phyloP scores from a whole-genome alignment of 1,284 basidiomycete genomes.

The Amylostereum chailletii region DNA sequence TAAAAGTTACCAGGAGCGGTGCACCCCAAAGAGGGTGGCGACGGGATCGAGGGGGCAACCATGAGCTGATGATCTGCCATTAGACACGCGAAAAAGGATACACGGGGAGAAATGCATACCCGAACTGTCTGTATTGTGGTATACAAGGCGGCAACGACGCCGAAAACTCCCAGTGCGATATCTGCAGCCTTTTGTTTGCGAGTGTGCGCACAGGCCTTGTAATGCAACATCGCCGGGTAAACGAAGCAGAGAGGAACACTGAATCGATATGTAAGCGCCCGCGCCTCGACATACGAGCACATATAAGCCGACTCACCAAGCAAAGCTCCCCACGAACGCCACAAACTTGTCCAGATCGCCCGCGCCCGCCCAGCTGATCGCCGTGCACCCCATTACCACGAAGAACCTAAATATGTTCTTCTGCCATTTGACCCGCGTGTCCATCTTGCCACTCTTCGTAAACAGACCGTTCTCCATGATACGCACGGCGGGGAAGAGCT shows the following conservation, averaged over 20 bases:
- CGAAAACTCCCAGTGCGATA: conserved; percentile 76
- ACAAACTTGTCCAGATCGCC: conserved; percentile 96
- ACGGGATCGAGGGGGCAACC: too few relatives aligned
- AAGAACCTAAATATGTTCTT: conserved; percentile 88
- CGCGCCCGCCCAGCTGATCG: conserved; percentile 80
- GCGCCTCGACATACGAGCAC: conserved; percentile 1
- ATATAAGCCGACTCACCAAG: conserved; percentile 57
- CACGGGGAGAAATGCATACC: conserved; percentile 27
- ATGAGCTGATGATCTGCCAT: too few relatives aligned
- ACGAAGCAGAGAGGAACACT: conserved; percentile 93
- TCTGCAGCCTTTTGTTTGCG: conserved; percentile 66
- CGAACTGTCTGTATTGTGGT: conserved; percentile 77
- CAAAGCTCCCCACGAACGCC: conserved; percentile 87
- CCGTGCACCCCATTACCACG: conserved; percentile 70
- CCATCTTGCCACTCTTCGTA: conserved; percentile 75
- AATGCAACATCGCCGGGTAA: conserved; percentile 91
- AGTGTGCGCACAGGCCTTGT: conserved; percentile 79
- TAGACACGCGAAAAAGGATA: too few relatives aligned
- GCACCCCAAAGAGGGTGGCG: too few relatives aligned
- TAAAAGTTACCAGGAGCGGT: too few relatives aligned
- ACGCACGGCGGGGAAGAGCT: conserved; percentile 94
- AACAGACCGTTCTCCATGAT: conserved; percentile 99
- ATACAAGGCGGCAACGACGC: conserved; percentile 74
- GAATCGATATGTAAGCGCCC: conserved; percentile 3
- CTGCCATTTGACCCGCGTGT: conserved; percentile 71